A percentile compares a stretch with the other conserved stretches of the same genome.
Conservation (phyloP, 2,329 filamentous ascomycete genomes). For the Hymenoscyphus repandus region DNA sequence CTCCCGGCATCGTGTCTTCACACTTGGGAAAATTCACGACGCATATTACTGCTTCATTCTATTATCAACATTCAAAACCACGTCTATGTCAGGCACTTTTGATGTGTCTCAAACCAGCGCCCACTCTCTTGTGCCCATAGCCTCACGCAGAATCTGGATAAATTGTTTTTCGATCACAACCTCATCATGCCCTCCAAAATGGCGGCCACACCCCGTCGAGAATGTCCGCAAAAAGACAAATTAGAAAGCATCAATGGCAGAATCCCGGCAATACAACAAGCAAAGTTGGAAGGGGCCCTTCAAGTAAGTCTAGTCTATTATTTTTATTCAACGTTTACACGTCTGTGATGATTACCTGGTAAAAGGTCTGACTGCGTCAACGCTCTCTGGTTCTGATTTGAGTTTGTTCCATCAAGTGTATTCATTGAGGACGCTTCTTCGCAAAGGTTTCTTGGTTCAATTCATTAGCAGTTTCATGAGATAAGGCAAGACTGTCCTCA, state of each 20-base stretch:
- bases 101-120: too few species aligned
- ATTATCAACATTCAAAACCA: too few species aligned
- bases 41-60: too few species aligned
- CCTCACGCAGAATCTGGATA: too few species aligned
- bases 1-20: too few species aligned
- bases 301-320: slow-evolving; percentile 5
- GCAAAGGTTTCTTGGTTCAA: slow-evolving; percentile 4
- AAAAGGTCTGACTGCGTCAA: slow-evolving; percentile 57
- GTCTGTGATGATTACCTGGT: slow-evolving; percentile 53
- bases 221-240: background rate
- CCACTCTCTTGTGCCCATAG: too few species aligned
- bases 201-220: too few species aligned
- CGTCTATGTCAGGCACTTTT: too few species aligned
- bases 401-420: slow-evolving; percentile 6
- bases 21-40: too few species aligned
- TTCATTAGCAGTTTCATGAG: slow-evolving; percentile 23
- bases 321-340: background rate
- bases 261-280: too few species aligned
- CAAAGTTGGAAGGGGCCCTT: background rate
- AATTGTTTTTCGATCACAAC: too few species aligned
- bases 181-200: too few species aligned
- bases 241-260: background rate
- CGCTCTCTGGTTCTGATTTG: slow-evolving; percentile 41
- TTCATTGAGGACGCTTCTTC: slow-evolving; percentile 24
- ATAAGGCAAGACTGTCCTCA: slow-evolving; percentile 29